phyloP scores from a whole-genome alignment of 768 basidiomycete genomes.

The Epithele typhae region DNA sequence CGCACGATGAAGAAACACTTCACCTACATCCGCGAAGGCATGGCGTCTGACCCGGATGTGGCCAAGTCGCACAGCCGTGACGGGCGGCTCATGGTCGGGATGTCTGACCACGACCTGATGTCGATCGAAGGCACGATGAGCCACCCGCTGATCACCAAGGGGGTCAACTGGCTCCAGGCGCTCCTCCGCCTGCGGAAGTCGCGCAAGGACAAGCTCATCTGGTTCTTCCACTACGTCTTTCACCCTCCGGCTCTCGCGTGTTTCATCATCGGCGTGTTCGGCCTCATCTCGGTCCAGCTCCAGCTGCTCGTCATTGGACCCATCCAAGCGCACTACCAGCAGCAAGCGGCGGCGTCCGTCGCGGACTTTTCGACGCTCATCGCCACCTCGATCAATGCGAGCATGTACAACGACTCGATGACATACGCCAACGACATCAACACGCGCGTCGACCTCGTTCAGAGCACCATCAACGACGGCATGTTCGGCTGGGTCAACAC shows the following conservation, averaged over 20 bases:
- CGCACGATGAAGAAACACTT: constrained; percentile 61
- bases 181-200: constrained; percentile 52
- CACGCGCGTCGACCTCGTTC: constrained; percentile 58
- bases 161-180: constrained; percentile 50
- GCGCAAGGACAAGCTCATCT: constrained; percentile 69
- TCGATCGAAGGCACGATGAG: constrained; percentile 63
- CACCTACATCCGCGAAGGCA: constrained; percentile 68
- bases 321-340: constrained; percentile 63
- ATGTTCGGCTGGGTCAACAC: constrained; percentile 94
- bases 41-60: constrained; percentile 68
- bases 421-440: constrained; percentile 80
- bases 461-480: constrained; percentile 77
- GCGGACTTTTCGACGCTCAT: constrained; percentile 69
- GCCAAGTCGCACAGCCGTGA: constrained; percentile 25
- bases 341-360: constrained; percentile 54
- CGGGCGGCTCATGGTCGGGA: constrained; percentile 46
- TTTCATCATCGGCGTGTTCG: constrained; percentile 90
- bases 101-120: constrained; percentile 75
- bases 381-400: constrained; percentile 70
- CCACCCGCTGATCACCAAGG: constrained; percentile 71
- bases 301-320: constrained; percentile 81
- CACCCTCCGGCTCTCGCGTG: constrained; percentile 88
- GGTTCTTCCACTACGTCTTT: constrained; percentile 90
- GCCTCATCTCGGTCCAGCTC: constrained; percentile 79
- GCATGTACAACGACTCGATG: constrained; percentile 78